Base-by-base conservation (phyloP, 2,329 filamentous ascomycete species). In the Akanthomyces muscarius region DNA sequence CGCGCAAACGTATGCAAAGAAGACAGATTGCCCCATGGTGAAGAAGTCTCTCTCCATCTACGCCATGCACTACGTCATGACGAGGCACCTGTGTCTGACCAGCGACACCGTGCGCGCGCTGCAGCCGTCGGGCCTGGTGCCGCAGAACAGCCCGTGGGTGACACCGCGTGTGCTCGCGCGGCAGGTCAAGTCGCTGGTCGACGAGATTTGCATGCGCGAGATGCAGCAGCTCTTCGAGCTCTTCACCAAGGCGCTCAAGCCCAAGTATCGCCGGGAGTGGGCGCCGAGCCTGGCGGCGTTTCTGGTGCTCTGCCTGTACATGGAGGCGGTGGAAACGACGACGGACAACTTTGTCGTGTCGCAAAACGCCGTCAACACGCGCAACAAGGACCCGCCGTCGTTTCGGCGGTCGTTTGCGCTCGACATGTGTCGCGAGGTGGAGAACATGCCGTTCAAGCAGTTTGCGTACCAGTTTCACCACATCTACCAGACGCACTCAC, bases 391-490 rank as follows among this genome's bases (percentile, higher is more conserved):
- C 28, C 68, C 71, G 30, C 73, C 76, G 7, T 70, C 70, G 68
- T 78, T 75, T 68, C 71, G 74, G 62, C 77, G 80, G 47, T 72
- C 71, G 7, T 75, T 78, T 38, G 82, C 80, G n/a, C 73, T 83
- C 51, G 72, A 74, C 7, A 72, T 81, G 36, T 83, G 80, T 72
- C 71, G 72, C 36, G 80, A 83, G 69, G 76, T 86, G 53, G 83
- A 86, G 69, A 83, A 84, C 66, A 75, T 86, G 75, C 83, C 83
- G 0, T 86, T 86, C 69, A 82, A 80, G 71, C 83, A 86, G 71
- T 85, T 86, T 68, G 81, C 81, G 4, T 84, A 82, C 66, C 83
- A 85, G 71, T 86, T 86, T 69, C 83, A 86, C 71, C 79, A 84
- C 68, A 77, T 84, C 62, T 86, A 84, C 68, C 82, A 85, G 74